Base-by-base conservation (phyloP, 805 yeast species). In the Sugiyamaella smithiae region DNA sequence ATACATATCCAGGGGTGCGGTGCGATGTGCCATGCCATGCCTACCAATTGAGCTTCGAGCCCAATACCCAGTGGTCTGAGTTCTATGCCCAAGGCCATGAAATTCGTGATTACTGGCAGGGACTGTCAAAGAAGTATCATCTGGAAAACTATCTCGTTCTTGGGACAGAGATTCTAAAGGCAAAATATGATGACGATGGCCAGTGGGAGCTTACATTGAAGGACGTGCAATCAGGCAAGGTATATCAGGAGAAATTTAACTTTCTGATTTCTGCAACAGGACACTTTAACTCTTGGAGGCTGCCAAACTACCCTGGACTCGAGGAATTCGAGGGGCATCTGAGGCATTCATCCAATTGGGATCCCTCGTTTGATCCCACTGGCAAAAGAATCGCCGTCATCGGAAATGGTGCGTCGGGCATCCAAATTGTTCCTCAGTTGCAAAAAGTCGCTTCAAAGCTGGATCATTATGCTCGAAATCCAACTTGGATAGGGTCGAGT, bases 261-360 rank as follows among this genome's bases (percentile, higher is more conserved):
- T 51, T 52, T 28, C 29, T 64, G 22, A 56, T 63, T 23, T 56
- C 52, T 9, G 61, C 64, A 1, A 48, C 46, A 6, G 67, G 67
- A 6, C 52, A 55, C n/a, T 57, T 65, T 44, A 56, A 58, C 40
- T 57, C 57, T 6, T 64, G 66, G 51, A 55, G 57, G 16, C 46
- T 60, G 32, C 68, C 69, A 4, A 53, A 47, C 14, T 55, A 57
- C 24, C 57, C 57, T 6, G 69, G 69, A 2, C 37, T 58, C 4
- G 52, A 58, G 2, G 52, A 51, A 24, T 67, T 61, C 25, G 49
- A 60, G 40, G 70, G 72, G 17, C 44, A 53, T 3, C 44, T 61
- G 12, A 38, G 66, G 20, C 71, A 67, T 48, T 56, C 66, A 3
- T 60, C 68, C 24, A 54, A 54, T n/a, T 67, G 69, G 67, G 60